Evolutionary conservation across 2,329 filamentous ascomycete species (phyloP), one percentile per base, ranked within the genome.

Genomic region (Knufia fluminis): DNA sequence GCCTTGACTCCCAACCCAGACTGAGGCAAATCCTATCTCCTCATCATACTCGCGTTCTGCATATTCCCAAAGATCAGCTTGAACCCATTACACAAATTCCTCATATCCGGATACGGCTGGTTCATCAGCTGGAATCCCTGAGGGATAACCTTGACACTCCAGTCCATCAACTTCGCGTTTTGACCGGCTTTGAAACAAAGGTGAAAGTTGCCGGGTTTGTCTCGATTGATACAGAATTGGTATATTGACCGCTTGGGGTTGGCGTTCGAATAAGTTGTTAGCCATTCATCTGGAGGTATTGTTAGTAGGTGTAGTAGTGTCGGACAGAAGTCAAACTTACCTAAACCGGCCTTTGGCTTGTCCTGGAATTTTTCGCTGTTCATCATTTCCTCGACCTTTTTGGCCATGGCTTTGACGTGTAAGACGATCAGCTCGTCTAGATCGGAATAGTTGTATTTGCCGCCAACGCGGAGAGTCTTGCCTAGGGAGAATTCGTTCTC

Each of bases 301-400:
- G 16, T 20, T 33, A 32, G 28, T 20, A 46, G n/a, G n/a, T 8
- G 16, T 33, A 3, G 24, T 26, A 46, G 2, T 22, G 19, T 28
- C 4, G 3, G 16, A 23, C 26, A 32, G 3, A 4, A 26, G 42
- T 26, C 46, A 35, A 54, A 53, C 85, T 73, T 82, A 95, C 91
- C 90, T 55, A 89, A 86, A 61, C 92, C 85, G 53, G 81, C 75
- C 62, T 83, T 83, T 54, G 81, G 90, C 52, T 85, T 82, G 55
- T 80, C 80, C 69, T 94, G 88, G 73, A 86, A 98, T 68, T 95
- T 95, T 65, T 97, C 91, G 66, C 96, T 84, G 57, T 84, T 80
- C 76, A 88, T 92, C 74, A 98, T 83, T 73, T 98, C 91, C 57
- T 94, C 88, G 46, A 97, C 91, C 75, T 98, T 98, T 68, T 85